Conservation (phyloP, 495 filamentous ascomycete species). For the Annulohypoxylon stygium region DNA sequence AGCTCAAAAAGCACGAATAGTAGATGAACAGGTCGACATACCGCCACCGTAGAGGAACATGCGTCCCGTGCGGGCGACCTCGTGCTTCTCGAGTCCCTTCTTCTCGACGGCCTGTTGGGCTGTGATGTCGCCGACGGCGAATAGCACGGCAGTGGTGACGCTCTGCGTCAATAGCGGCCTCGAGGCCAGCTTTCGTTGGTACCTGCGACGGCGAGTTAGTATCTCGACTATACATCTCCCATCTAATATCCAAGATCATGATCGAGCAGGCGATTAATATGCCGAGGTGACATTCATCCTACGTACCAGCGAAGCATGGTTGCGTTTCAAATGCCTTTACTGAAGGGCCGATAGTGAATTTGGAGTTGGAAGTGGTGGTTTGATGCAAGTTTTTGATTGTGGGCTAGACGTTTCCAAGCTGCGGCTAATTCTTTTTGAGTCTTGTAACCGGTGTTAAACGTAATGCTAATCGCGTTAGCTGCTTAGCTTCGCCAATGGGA, state of each 20-base stretch:
- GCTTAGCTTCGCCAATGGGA: slow-evolving; percentile 13
- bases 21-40: slow-evolving; percentile 58
- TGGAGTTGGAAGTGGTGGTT: slow-evolving; percentile 40
- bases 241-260: background rate
- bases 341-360: slow-evolving; percentile 39
- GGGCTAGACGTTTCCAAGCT: slow-evolving; percentile 16
- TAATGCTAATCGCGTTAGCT: slow-evolving; percentile 6
- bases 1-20: slow-evolving; percentile 22
- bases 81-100: slow-evolving; percentile 81
- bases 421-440: background rate
- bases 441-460: background rate
- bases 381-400: slow-evolving; percentile 40
- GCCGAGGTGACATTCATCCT: slow-evolving; percentile 36
- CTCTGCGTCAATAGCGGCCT: slow-evolving; percentile 90
- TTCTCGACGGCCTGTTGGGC: slow-evolving; percentile 96
- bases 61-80: slow-evolving; percentile 81
- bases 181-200: slow-evolving; percentile 83
- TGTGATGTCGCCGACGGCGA: slow-evolving; percentile 89
- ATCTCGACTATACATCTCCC: slow-evolving; percentile 8
- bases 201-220: slow-evolving; percentile 70
- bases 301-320: slow-evolving; percentile 53
- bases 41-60: slow-evolving; percentile 95
- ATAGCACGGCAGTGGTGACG: slow-evolving; percentile 87
- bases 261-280: slow-evolving; percentile 8
- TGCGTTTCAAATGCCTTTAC: slow-evolving; percentile 38